Evolutionary conservation across 1,284 basidiomycete genomes (phyloP).

Genomic region (Cryptococcus sp.): DNA sequence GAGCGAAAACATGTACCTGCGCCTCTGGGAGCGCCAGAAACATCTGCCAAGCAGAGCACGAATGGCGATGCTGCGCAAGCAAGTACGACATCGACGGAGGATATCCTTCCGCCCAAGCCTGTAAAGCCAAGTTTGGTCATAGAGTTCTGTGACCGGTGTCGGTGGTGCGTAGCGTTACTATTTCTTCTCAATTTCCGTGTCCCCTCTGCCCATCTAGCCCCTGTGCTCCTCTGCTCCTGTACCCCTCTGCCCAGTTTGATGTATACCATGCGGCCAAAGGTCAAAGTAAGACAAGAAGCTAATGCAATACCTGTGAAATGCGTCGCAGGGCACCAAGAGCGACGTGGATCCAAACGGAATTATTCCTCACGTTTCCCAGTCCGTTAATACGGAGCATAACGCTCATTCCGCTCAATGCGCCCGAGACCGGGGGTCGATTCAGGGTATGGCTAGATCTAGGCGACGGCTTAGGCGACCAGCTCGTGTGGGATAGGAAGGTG

Average conservation of each 20-base stretch:
- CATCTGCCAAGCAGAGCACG: neutral
- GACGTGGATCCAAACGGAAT: slow-evolving; percentile 83
- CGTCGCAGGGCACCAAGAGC: slow-evolving; percentile 60
- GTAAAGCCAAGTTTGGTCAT: slow-evolving; percentile 56
- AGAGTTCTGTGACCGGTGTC: slow-evolving; percentile 76
- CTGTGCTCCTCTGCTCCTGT: neutral
- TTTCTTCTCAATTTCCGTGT: too few species aligned
- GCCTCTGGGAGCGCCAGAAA: neutral
- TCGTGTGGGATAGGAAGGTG: slow-evolving; percentile 54
- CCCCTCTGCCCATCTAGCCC: neutral
- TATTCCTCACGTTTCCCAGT: slow-evolving; percentile 82
- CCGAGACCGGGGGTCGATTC: slow-evolving; percentile 83
- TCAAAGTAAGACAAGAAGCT: neutral
- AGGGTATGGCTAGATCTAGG: slow-evolving; percentile 72
- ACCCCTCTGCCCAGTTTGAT: slow-evolving; percentile 9
- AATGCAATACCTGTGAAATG: neutral
- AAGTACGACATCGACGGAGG: neutral
- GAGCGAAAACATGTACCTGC: neutral
- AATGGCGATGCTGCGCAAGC: neutral
- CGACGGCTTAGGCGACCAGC: slow-evolving; percentile 44
- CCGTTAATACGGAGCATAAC: slow-evolving; percentile 67
- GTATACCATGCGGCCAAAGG: slow-evolving; percentile 4
- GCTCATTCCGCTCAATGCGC: slow-evolving; percentile 71
- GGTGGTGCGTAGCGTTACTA: slow-evolving; percentile 58
- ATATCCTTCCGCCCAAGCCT: neutral